Evolutionary conservation across 768 basidiomycete genomes (phyloP).

Genomic region (Suillus placidus): DNA sequence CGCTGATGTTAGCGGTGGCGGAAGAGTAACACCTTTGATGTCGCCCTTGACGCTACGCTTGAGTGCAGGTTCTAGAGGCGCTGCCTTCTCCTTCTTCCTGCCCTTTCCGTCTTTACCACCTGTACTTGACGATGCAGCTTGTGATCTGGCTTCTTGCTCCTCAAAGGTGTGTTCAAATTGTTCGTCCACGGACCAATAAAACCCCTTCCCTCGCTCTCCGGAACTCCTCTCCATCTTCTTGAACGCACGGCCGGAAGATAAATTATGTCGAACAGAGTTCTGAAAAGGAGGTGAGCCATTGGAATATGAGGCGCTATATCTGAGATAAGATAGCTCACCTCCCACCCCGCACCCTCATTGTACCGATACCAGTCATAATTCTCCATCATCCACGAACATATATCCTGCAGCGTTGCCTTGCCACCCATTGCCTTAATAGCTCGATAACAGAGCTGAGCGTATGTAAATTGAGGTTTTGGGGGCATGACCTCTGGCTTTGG

Average conservation of each 20-base stretch:
- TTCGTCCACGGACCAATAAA: constrained; percentile 90
- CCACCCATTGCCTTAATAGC: constrained; percentile 82
- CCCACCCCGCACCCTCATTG: constrained; percentile 85
- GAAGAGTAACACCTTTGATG: constrained; percentile 54
- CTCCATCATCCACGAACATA: constrained; percentile 89
- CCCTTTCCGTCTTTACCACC: constrained; percentile 43
- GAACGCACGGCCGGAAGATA: constrained; percentile 93
- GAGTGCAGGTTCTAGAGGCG: constrained; percentile 59
- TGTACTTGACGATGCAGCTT: constrained; percentile 25
- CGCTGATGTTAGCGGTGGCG: constrained; percentile 69
- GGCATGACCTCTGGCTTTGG: constrained; percentile 78
- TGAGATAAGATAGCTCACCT: constrained; percentile 54
- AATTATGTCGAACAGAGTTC: constrained; percentile 93
- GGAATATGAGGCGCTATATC: not conserved
- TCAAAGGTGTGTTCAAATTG: constrained; percentile 67
- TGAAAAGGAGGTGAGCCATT: constrained; percentile 32
- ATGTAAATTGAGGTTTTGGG: constrained; percentile 87
- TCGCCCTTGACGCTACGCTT: constrained; percentile 74
- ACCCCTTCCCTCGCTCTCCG: constrained; percentile 89
- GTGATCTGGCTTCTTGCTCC: constrained; percentile 63
- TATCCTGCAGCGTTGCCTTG: constrained; percentile 89
- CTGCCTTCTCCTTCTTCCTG: constrained; percentile 64
- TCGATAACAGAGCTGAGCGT: constrained; percentile 89
- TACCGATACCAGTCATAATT: constrained; percentile 90
- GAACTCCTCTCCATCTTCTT: constrained; percentile 85